phyloP scores from a whole-genome alignment of 305 asterid genomes.

The Solanum hybrid region DNA sequence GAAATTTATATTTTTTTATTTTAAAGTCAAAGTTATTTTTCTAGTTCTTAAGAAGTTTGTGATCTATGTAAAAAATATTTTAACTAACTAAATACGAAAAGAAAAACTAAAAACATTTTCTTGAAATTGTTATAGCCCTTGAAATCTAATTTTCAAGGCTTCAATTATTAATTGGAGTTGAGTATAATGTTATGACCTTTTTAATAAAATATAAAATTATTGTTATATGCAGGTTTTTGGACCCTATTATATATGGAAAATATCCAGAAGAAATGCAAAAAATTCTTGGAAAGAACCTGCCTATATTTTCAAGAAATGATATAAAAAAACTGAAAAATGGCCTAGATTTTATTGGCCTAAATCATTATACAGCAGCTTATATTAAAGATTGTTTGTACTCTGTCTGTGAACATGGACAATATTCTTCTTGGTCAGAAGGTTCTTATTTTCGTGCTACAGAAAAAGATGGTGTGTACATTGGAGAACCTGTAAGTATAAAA shows the following conservation, averaged over 20 bases:
- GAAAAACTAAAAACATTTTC: not conserved
- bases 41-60: not conserved
- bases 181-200: not conserved
- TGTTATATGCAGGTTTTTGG: slow-evolving; percentile 35
- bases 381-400: slow-evolving; percentile 47
- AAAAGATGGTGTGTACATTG: slow-evolving; percentile 33
- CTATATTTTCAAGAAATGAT: slow-evolving; percentile 32
- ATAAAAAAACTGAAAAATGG: slow-evolving; percentile 13
- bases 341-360: slow-evolving; percentile 51
- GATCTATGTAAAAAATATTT: no score
- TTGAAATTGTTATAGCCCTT: not conserved
- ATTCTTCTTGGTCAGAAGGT: slow-evolving; percentile 34
- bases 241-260: slow-evolving; percentile 39
- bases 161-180: not conserved
- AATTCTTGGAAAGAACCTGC: slow-evolving; percentile 27
- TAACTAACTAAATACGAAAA: not conserved
- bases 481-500: slow-evolving; percentile 27
- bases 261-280: slow-evolving; percentile 49
- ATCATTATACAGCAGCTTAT: slow-evolving; percentile 50
- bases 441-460: slow-evolving; percentile 21
- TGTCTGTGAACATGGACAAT: slow-evolving; percentile 24
- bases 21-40: not conserved
- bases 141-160: not conserved
- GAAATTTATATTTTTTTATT: not conserved
- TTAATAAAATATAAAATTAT: not conserved